phyloP scores from a whole-genome alignment of 2,329 filamentous ascomycete genomes.

The Tolypocladium tropicale region DNA sequence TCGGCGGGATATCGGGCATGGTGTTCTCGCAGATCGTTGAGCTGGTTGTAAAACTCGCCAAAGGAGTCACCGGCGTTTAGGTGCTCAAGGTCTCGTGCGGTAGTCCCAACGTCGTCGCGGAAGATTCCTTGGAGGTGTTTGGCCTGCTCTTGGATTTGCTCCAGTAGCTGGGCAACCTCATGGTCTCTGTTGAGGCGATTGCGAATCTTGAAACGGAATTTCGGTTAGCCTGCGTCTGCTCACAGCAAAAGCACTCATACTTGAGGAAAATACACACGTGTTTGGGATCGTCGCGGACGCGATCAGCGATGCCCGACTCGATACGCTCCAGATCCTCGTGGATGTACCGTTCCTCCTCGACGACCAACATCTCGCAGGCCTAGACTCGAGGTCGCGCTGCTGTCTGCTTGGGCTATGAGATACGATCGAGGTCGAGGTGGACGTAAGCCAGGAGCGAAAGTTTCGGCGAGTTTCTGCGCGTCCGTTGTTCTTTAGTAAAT shows the following conservation, averaged over 20 bases:
- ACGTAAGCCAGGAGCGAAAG: neutral
- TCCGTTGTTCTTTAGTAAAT: neutral
- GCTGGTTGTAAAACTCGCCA: constrained; percentile 81
- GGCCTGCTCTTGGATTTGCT: constrained; percentile 81
- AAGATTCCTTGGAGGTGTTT: constrained; percentile 73
- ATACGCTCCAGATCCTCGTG: constrained; percentile 95
- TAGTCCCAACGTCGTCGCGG: constrained; percentile 62
- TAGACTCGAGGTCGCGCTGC: neutral
- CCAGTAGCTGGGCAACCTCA: constrained; percentile 76
- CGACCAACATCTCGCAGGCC: constrained; percentile 54
- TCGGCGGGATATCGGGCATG: constrained; percentile 90
- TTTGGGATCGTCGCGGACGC: constrained; percentile 78
- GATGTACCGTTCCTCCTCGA: constrained; percentile 88
- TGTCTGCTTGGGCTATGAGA: neutral
- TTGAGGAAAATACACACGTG: constrained; percentile 47
- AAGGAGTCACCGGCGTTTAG: constrained; percentile 81
- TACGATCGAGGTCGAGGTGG: neutral
- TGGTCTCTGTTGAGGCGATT: constrained; percentile 86
- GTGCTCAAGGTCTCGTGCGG: constrained; percentile 70
- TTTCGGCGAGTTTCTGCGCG: neutral
- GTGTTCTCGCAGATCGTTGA: constrained; percentile 73
- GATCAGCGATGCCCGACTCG: constrained; percentile 87
- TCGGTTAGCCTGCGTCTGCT: constrained; percentile 9
- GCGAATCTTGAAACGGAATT: constrained; percentile 52
- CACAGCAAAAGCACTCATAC: neutral